Conservation (phyloP, 1,284 basidiomycete species). For the Apiotrichum veenhuisii region DNA sequence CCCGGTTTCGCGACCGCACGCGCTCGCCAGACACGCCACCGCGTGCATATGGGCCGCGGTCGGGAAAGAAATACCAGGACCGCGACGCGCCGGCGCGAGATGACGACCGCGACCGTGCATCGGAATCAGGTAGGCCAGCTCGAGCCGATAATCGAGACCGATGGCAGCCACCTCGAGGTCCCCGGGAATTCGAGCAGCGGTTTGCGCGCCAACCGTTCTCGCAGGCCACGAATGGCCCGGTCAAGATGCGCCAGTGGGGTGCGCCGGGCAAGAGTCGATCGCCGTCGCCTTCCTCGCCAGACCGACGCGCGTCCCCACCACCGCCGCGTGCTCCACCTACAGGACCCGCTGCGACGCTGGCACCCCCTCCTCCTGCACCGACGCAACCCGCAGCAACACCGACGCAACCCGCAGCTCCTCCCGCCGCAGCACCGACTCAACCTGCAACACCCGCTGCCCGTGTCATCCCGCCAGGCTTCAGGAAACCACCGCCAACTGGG, state of each 20-base stretch:
- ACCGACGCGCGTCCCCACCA: background rate
- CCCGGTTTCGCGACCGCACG: conserved; percentile 18
- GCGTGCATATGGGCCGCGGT: conserved; percentile 5
- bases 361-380: background rate
- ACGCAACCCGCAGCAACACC: background rate
- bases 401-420: background rate
- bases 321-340: background rate
- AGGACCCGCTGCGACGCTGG: background rate
- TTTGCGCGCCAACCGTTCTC: conserved; percentile 1
- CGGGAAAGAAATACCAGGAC: conserved; percentile 13
- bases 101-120: conserved; percentile 3
- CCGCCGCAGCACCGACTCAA: background rate
- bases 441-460: background rate
- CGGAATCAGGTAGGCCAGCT: too few relatives aligned
- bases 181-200: background rate
- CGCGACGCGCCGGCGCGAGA: conserved; percentile 8
- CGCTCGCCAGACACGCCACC: conserved; percentile 12
- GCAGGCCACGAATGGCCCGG: conserved; percentile 4
- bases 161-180: background rate
- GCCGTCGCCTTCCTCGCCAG: background rate
- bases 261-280: background rate
- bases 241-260: conserved; percentile 22
- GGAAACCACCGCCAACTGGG: background rate
- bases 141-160: background rate
- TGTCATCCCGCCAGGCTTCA: background rate